These are phyloP conservation scores for Claviceps lovelessii DNA, from an alignment of 2,329 filamentous ascomycete species.

Conservation along the genomic window DNA sequence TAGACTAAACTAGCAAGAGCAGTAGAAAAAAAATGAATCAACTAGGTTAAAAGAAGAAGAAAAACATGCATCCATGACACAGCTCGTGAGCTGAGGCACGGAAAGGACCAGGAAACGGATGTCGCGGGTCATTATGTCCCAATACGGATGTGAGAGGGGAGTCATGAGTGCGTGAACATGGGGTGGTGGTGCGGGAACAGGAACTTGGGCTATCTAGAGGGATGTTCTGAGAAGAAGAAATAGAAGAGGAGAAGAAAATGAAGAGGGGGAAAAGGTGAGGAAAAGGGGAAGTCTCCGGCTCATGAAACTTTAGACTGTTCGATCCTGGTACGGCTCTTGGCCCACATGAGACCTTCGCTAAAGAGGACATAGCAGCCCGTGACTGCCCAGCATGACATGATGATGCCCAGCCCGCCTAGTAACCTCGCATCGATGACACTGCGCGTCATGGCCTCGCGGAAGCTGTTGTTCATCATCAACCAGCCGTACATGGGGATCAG, in stretches of 20 bases:
- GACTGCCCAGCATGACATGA: slow-evolving; percentile 33
- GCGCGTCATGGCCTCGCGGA: slow-evolving; percentile 21
- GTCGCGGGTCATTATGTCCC: too few relatives aligned
- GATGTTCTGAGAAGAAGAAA: not conserved
- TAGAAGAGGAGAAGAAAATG: not conserved
- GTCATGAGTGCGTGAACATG: too few relatives aligned
- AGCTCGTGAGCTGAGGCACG: too few relatives aligned
- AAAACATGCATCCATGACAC: too few relatives aligned
- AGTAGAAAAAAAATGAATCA: too few relatives aligned
- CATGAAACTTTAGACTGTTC: slow-evolving; percentile 8
- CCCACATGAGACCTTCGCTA: slow-evolving; percentile 29
- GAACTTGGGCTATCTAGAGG: too few relatives aligned
- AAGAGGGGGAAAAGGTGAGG: not conserved
- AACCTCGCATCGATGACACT: slow-evolving; percentile 29
- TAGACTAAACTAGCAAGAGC: too few relatives aligned
- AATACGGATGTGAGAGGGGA: too few relatives aligned
- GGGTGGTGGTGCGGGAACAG: too few relatives aligned
- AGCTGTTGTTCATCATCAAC: slow-evolving; percentile 26
- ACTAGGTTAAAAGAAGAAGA: too few relatives aligned
- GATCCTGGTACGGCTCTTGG: slow-evolving; percentile 18
- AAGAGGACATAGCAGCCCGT: slow-evolving; percentile 36
- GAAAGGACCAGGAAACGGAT: too few relatives aligned
- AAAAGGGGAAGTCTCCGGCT: too few relatives aligned
- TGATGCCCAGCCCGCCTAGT: slow-evolving; percentile 30
- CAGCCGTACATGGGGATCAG: slow-evolving; percentile 29